A percentile compares a stretch with the other conserved stretches of the same genome.
These are phyloP conservation scores for Rutstroemia sp. DNA, from an alignment of 2,329 filamentous ascomycete genomes.

Conservation along the genomic window DNA sequence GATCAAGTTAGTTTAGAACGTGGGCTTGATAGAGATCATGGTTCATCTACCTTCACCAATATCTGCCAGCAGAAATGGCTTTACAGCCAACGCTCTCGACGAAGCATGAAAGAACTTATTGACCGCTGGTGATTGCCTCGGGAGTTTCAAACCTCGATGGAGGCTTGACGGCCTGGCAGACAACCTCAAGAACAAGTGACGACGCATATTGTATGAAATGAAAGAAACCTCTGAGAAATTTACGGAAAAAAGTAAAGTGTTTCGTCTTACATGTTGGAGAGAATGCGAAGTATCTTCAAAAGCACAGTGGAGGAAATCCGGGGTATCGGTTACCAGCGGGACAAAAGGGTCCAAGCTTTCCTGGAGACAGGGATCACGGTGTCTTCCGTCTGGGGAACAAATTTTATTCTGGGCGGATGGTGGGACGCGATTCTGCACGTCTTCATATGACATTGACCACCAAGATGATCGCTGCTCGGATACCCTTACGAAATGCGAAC, in stretches of 20 bases:
- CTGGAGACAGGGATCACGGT: not conserved
- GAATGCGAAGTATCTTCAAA: not conserved
- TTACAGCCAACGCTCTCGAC: constrained; percentile 42
- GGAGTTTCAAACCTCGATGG: constrained; percentile 29
- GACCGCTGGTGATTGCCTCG: constrained; percentile 12
- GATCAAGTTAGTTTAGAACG: constrained; percentile 3
- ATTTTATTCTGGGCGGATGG: not conserved
- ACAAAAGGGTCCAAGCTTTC: not conserved
- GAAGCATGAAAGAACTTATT: constrained; percentile 23
- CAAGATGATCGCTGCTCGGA: constrained; percentile 24
- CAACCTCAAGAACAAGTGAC: constrained; percentile 43
- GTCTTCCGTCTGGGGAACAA: constrained; percentile 1
- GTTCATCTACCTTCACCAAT: constrained; percentile 67
- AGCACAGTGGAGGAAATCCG: constrained; percentile 9
- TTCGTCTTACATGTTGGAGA: not conserved
- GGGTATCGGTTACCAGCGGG: constrained; percentile 20
- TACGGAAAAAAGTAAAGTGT: not conserved
- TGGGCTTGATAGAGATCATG: not conserved
- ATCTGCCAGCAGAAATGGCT: constrained; percentile 76
- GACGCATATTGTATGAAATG: constrained; percentile 41
- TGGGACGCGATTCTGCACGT: not conserved
- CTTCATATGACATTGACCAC: not conserved
- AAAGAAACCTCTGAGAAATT: not conserved
- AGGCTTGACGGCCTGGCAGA: constrained; percentile 45
- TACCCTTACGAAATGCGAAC: constrained; percentile 14